Conservation (phyloP, 2,329 filamentous ascomycete species). For the Colletotrichum spinosum region DNA sequence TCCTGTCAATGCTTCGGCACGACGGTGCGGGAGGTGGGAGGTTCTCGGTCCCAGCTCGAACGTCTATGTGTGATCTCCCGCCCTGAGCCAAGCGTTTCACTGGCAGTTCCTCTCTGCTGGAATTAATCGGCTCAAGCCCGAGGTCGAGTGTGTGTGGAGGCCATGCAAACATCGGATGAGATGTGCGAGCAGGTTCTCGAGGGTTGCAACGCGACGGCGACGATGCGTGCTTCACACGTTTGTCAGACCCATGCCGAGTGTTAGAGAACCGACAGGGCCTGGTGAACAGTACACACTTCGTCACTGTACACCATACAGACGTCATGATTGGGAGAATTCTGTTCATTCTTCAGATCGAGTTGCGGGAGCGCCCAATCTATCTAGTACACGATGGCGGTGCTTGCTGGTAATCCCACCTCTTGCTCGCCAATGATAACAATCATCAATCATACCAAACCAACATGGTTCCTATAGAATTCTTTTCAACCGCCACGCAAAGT, state of each 20-base stretch:
- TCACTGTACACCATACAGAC: background rate
- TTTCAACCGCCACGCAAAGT: slow-evolving; percentile 29
- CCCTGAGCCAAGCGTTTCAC: slow-evolving; percentile 19
- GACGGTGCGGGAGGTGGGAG: background rate
- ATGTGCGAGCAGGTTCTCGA: slow-evolving; percentile 10
- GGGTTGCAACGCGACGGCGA: slow-evolving; percentile 11
- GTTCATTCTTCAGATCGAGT: slow-evolving; percentile 31
- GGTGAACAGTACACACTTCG: background rate
- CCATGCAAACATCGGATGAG: slow-evolving; percentile 10
- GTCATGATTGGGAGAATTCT: slow-evolving; percentile 5
- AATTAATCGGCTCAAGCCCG: background rate
- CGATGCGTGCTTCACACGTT: slow-evolving; percentile 27
- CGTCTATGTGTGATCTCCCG: background rate
- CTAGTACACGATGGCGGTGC: slow-evolving; percentile 27
- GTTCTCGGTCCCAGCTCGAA: background rate
- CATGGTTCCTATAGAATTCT: slow-evolving; percentile 30
- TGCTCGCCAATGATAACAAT: slow-evolving; percentile 29
- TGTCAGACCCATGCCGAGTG: slow-evolving; percentile 2
- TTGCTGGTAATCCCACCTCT: slow-evolving; percentile 18
- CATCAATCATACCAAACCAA: slow-evolving; percentile 36
- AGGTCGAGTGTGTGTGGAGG: slow-evolving; percentile 1
- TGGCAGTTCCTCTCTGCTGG: background rate
- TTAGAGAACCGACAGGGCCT: background rate
- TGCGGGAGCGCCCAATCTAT: slow-evolving; percentile 31
- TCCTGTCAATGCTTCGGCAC: background rate